Evolutionary conservation across 1,139 yeast genomes (phyloP).

Genomic region (Sugiyamaella sp.): DNA sequence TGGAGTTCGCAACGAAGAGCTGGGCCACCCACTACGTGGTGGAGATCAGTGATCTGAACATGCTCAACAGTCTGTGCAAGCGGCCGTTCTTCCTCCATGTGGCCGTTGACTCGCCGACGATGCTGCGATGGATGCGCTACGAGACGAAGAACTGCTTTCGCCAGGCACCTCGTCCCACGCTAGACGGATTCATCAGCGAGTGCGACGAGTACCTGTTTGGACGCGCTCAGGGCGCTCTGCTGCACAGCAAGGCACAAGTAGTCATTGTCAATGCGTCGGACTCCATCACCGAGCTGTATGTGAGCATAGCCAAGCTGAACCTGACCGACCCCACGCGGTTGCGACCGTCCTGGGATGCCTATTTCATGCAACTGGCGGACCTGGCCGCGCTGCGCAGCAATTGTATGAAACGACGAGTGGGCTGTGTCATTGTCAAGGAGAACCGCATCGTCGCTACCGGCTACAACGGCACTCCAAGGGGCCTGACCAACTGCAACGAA

Average conservation of each 20-base stretch:
- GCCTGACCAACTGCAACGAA: slow-evolving; percentile 83
- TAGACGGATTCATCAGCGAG: slow-evolving; percentile 47
- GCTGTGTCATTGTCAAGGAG: slow-evolving; percentile 89
- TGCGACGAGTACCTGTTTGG: slow-evolving; percentile 53
- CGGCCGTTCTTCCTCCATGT: slow-evolving; percentile 88
- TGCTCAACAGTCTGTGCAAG: slow-evolving; percentile 57
- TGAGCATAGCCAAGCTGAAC: slow-evolving; percentile 56
- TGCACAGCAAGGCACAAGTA: slow-evolving; percentile 56
- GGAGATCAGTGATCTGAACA: slow-evolving; percentile 50
- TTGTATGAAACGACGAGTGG: slow-evolving; percentile 96
- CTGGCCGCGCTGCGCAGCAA: slow-evolving; percentile 90
- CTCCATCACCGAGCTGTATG: slow-evolving; percentile 52
- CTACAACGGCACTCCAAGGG: slow-evolving; percentile 95
- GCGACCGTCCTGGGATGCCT: slow-evolving; percentile 95
- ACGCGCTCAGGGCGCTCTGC: slow-evolving; percentile 50
- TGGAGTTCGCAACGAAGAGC: slow-evolving; percentile 65
- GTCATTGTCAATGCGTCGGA: slow-evolving; percentile 63
- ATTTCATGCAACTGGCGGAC: slow-evolving; percentile 90
- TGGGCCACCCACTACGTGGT: slow-evolving; percentile 72
- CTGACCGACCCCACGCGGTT: slow-evolving; percentile 62
- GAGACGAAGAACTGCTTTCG: slow-evolving; percentile 4
- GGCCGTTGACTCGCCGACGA: slow-evolving; percentile 74
- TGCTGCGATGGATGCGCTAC: slow-evolving; percentile 56
- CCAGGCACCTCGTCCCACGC: slow-evolving; percentile 1
- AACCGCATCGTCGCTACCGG: slow-evolving; percentile 93